phyloP scores from a whole-genome alignment of 257 asterid species.

The Solanum sejunctum region DNA sequence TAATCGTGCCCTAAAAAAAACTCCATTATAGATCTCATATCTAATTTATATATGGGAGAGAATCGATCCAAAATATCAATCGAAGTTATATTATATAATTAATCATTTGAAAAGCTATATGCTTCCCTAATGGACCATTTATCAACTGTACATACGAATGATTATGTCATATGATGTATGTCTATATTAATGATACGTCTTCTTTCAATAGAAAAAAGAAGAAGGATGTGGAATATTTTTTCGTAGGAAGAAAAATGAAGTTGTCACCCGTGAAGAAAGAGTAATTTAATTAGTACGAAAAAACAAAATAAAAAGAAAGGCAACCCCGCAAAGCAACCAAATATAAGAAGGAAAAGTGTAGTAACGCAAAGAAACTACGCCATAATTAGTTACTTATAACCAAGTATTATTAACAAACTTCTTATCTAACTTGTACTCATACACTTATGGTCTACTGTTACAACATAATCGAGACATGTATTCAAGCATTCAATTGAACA shows the following conservation, averaged over 20 bases:
- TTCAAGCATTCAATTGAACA: neutral
- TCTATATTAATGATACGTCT: neutral
- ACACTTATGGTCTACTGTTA: neutral
- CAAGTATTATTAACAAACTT: neutral
- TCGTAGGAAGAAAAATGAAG: neutral
- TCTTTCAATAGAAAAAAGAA: neutral
- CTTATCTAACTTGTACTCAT: neutral
- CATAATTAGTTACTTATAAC: neutral
- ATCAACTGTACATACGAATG: neutral
- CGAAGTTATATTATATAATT: neutral
- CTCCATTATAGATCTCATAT: neutral
- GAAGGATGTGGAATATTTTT: neutral
- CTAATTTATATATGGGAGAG: neutral
- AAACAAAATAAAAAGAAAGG: neutral
- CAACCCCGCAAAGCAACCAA: neutral
- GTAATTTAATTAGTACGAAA: neutral
- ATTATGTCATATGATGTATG: neutral
- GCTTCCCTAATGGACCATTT: neutral
- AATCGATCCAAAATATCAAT: neutral
- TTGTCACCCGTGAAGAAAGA: neutral
- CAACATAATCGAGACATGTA: neutral
- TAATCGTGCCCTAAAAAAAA: neutral
- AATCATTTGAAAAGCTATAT: neutral
- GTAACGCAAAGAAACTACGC: conserved; percentile 5
- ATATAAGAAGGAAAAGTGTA: neutral